Evolutionary conservation across 116 monocot species (phyloP).

Genomic region (Zostera marina): DNA sequence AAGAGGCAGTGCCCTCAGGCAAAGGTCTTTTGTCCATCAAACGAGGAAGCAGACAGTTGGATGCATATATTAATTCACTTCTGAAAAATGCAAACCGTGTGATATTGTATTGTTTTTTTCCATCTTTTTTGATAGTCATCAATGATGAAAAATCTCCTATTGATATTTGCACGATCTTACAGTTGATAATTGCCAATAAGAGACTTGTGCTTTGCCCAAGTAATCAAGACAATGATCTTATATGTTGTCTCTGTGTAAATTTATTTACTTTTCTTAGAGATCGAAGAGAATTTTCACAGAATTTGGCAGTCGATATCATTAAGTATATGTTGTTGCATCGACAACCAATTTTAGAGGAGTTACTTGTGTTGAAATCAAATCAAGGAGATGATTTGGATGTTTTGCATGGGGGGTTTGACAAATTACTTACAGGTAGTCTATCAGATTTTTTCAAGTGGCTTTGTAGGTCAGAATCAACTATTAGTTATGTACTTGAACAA

Average conservation of each 20-base stretch:
- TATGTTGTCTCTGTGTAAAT: constrained; percentile 87
- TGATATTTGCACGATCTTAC: constrained; percentile 71
- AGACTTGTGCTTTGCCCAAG: constrained; percentile 80
- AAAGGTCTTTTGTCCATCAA: constrained; percentile 77
- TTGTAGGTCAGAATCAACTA: constrained; percentile 39
- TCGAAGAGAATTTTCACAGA: constrained; percentile 42
- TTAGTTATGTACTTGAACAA: constrained; percentile 70
- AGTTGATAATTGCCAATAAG: constrained; percentile 77
- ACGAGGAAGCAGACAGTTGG: constrained; percentile 63
- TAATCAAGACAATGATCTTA: constrained; percentile 81
- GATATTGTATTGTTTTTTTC: constrained; percentile 91
- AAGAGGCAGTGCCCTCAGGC: constrained; percentile 65
- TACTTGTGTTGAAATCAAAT: constrained; percentile 67
- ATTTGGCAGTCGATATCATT: constrained; percentile 51
- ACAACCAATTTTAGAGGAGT: constrained; percentile 57
- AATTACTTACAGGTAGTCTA: constrained; percentile 59
- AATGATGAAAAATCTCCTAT: constrained; percentile 42
- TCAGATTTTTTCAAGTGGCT: constrained; percentile 78
- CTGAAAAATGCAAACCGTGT: constrained; percentile 91
- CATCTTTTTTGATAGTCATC: constrained; percentile 56
- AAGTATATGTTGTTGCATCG: constrained; percentile 84
- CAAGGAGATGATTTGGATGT: constrained; percentile 61
- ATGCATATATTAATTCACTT: constrained; percentile 75
- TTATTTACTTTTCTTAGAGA: constrained; percentile 67
- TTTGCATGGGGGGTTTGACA: constrained; percentile 87